Conservation (phyloP, 805 yeast genomes). For the Pichia thaimueangensis region DNA sequence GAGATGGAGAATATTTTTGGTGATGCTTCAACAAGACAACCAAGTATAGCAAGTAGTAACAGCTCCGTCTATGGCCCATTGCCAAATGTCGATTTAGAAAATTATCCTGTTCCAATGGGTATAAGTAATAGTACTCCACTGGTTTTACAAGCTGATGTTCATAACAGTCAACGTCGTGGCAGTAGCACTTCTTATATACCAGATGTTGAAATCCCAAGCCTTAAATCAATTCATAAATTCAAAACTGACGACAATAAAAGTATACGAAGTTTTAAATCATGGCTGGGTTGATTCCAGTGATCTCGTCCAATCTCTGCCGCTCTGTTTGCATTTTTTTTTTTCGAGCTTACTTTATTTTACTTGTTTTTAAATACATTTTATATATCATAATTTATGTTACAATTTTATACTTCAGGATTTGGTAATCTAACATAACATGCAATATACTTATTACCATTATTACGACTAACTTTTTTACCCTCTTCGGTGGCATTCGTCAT, state of each 20-base stretch:
- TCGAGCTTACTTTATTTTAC: too few relatives aligned
- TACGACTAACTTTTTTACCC: constrained; percentile 92
- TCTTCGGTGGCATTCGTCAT: constrained; percentile 96
- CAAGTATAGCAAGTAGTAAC: not conserved
- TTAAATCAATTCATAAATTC: constrained; percentile 30
- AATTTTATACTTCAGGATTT: constrained; percentile 41
- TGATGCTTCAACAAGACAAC: constrained; percentile 15
- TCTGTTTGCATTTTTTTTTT: too few relatives aligned
- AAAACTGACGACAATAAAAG: constrained; percentile 31
- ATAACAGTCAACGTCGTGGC: too few relatives aligned
- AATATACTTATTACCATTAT: constrained; percentile 77
- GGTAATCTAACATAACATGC: constrained; percentile 82
- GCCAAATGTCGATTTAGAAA: constrained; percentile 1
- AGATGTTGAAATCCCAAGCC: constrained; percentile 33
- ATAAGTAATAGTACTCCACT: not conserved
- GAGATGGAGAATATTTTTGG: constrained; percentile 91
- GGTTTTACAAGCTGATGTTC: too few relatives aligned
- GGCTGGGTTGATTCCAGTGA: not conserved
- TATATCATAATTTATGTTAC: too few relatives aligned
- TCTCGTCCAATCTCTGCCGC: too few relatives aligned
- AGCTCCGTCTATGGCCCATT: too few relatives aligned
- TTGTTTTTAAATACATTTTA: too few relatives aligned
- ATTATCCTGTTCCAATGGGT: not conserved
- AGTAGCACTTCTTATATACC: not conserved
- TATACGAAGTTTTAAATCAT: constrained; percentile 34